These are phyloP conservation scores for Emmonsiellopsis sp. DNA, from an alignment of 2,329 filamentous ascomycete genomes.

Conservation along the genomic window DNA sequence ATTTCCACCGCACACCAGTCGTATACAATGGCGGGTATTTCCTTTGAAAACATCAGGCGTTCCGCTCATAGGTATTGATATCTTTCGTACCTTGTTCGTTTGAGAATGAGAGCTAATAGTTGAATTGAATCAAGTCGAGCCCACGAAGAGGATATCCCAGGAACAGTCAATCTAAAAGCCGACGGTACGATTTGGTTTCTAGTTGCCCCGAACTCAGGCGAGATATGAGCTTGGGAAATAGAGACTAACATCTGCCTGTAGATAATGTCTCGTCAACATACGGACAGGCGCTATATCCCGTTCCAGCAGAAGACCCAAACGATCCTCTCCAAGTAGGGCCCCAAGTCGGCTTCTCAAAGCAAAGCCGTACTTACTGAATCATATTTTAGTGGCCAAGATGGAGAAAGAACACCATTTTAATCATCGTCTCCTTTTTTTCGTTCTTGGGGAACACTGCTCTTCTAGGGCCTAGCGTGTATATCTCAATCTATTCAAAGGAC, in stretches of 20 bases:
- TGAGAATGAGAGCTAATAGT: constrained; percentile 5
- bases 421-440: constrained; percentile 47
- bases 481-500: constrained; percentile 44
- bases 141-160: constrained; percentile 47
- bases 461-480: constrained; percentile 51
- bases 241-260: constrained; percentile 9
- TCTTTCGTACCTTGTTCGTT: background rate
- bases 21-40: background rate
- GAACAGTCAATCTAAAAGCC: constrained; percentile 47
- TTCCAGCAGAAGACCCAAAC: constrained; percentile 53
- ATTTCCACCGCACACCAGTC: background rate
- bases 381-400: constrained; percentile 40
- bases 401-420: constrained; percentile 50
- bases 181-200: constrained; percentile 3
- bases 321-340: constrained; percentile 45
- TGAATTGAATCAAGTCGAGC: constrained; percentile 37
- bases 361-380: background rate
- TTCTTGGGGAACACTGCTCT: constrained; percentile 52
- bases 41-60: background rate
- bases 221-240: no score
- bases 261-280: constrained; percentile 53
- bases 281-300: constrained; percentile 53
- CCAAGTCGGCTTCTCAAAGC: background rate
- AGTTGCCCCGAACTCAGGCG: no score
- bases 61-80: constrained; percentile 10